Percentiles rank a stretch among this genome's conserved stretches.
These are phyloP conservation scores for Fusarium sp. DNA, from an alignment of 2,329 filamentous ascomycete species.

Conservation along the genomic window DNA sequence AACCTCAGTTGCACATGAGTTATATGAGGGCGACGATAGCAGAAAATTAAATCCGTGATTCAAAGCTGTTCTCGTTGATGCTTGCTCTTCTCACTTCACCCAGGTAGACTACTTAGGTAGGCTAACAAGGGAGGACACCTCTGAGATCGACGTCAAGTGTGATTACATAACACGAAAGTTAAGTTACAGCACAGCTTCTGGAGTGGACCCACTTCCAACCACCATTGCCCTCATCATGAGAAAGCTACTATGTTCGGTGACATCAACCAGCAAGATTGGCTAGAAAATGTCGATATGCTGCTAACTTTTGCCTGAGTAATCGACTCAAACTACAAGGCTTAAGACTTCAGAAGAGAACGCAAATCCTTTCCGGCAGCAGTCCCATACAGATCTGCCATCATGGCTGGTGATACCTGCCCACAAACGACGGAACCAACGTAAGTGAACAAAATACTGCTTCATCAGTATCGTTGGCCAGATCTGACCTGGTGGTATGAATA, in stretches of 20 bases:
- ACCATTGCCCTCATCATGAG: constrained; percentile 24
- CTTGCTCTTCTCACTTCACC: constrained; percentile 14
- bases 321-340: not conserved
- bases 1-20: not conserved
- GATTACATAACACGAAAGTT: constrained; percentile 34
- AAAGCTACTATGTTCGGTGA: constrained; percentile 17
- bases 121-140: constrained; percentile 25
- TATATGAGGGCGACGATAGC: not conserved
- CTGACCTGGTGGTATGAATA: constrained; percentile 49
- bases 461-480: not conserved
- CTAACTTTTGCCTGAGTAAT: not conserved
- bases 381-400: constrained; percentile 31
- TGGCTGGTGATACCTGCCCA: constrained; percentile 58
- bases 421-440: constrained; percentile 57
- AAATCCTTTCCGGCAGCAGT: not conserved
- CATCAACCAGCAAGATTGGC: constrained; percentile 23
- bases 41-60: not conserved
- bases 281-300: constrained; percentile 12
- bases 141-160: constrained; percentile 20
- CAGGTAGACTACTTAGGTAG: not conserved
- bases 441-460: constrained; percentile 21
- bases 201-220: constrained; percentile 7
- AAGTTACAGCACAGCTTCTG: not conserved
- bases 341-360: not conserved
- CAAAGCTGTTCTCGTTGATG: constrained; percentile 6